These are phyloP conservation scores for Lentinula raphanica DNA, from an alignment of 768 basidiomycete genomes.

Conservation along the genomic window DNA sequence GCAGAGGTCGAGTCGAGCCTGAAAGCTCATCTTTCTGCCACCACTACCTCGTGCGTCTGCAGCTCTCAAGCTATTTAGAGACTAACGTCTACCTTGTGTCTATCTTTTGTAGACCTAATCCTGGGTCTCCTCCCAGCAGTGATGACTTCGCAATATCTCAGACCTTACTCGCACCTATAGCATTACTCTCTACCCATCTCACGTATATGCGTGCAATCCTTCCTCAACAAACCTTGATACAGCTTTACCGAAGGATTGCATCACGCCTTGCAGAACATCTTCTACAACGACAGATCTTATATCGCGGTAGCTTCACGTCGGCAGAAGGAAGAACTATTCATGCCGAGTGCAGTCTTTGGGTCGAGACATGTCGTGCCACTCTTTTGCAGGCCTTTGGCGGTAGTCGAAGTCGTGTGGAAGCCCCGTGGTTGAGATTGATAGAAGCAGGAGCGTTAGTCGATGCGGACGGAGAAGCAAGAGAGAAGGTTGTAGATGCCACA, in stretches of 20 bases:
- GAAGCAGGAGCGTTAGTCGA: conserved; percentile 67
- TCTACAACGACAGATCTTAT: conserved; percentile 75
- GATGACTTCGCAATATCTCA: conserved; percentile 54
- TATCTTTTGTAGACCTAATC: conserved; percentile 15
- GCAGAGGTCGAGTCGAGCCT: conserved; percentile 76
- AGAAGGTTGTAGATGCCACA: conserved; percentile 38
- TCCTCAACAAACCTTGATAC: conserved; percentile 49
- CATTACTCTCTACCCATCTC: conserved; percentile 78
- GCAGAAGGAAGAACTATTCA: conserved; percentile 57
- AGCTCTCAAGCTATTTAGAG: not conserved
- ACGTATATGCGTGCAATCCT: conserved; percentile 59
- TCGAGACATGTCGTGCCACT: conserved; percentile 66
- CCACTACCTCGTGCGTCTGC: conserved; percentile 32
- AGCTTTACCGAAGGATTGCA: conserved; percentile 72
- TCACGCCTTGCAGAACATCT: conserved; percentile 71
- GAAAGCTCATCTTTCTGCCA: conserved; percentile 63
- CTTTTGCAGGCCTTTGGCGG: conserved; percentile 42
- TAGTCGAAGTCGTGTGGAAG: conserved; percentile 52
- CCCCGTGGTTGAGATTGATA: conserved; percentile 71
- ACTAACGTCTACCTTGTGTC: not conserved
- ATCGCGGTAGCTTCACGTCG: conserved; percentile 63
- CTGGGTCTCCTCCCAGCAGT: not conserved
- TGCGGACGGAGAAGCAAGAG: conserved; percentile 51
- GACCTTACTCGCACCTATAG: conserved; percentile 69
- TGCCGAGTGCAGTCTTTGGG: conserved; percentile 78